Base-by-base conservation (phyloP, 2,329 filamentous ascomycete genomes). In the Reticulascus tulasneorum region DNA sequence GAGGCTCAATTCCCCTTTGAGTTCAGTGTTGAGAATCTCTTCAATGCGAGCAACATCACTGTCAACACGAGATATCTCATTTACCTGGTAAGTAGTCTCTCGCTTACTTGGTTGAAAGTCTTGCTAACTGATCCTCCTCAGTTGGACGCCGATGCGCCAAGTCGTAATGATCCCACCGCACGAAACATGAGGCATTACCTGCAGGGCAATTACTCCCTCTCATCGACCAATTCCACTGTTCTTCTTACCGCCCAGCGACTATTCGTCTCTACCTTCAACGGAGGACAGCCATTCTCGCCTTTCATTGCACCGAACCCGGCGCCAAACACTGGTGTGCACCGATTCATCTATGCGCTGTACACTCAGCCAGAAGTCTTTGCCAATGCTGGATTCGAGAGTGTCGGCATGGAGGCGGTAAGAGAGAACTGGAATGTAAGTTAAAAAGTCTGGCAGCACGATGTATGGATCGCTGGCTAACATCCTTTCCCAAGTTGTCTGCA, bases 131-230 rank as follows among this genome's bases (percentile, higher is more conserved):
- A 28, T 4, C 23, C 10, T n/a, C n/a, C n/a, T n/a, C n/a, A 54
- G 44, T 45, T 58, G 12, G 56, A 57, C 19, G 52, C 54, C 9
- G 56, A 59, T 30, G 51, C 54, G 6, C 56, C 56, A 2, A 45
- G 42, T 4, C 52, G 52, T 21, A 43, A 42, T 17, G 43, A 49
- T 16, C 56, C 56, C 9, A 51, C 47, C 10, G 44, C 48, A 8
- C 44, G 53, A 5, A 52, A 49, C 37, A 41, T 58, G 13, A 47
- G 52, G 17, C 54, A 58, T 29, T 56, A 51, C 23, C 43, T 59
- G 9, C 51, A 50, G 3, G 52, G 51, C 17, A 55, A 55, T 43
- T 51, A 49, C 39, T 50, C 45, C 11, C 39, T 48, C 11, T 33
- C 46, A 11, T 35, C 39, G 11, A 35, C 39, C 7, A 47, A 42